phyloP scores from a whole-genome alignment of 2,329 filamentous ascomycete genomes.

The Zalaria sp. region DNA sequence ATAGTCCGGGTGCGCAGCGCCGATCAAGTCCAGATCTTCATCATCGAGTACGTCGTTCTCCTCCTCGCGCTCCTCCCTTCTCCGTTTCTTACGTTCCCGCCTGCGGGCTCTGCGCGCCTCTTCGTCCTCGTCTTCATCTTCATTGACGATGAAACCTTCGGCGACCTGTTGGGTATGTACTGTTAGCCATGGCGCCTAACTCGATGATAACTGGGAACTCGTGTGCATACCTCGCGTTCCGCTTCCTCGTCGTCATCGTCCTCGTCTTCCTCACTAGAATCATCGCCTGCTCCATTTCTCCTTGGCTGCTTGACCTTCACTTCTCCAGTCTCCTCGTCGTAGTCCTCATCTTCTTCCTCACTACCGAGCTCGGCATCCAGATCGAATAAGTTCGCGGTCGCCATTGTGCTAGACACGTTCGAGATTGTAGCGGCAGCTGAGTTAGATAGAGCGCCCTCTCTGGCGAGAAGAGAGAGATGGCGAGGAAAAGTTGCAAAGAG shows the following conservation, averaged over 20 bases:
- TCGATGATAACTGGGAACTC: not conserved
- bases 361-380: conserved; percentile 75
- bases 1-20: conserved; percentile 60
- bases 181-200: conserved; percentile 1
- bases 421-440: no score
- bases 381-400: conserved; percentile 52
- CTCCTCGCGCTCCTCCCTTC: conserved; percentile 61
- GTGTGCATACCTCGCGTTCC: conserved; percentile 49
- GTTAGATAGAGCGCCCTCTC: no score
- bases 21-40: conserved; percentile 91
- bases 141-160: conserved; percentile 92
- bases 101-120: conserved; percentile 48
- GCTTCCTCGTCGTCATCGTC: conserved; percentile 79
- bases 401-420: conserved; percentile 1
- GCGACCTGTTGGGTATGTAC: conserved; percentile 48
- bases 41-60: conserved; percentile 81
- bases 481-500: no score
- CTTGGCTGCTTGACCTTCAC: conserved; percentile 29
- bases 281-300: conserved; percentile 43
- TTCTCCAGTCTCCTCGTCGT: conserved; percentile 62
- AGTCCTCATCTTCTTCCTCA: conserved; percentile 71
- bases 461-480: no score
- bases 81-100: conserved; percentile 62
- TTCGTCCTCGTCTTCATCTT: conserved; percentile 68
- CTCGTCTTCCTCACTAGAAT: conserved; percentile 85